These are phyloP conservation scores for Phytophthora fragariae DNA, from an alignment of 352 stramenopile species.

Conservation along the genomic window DNA sequence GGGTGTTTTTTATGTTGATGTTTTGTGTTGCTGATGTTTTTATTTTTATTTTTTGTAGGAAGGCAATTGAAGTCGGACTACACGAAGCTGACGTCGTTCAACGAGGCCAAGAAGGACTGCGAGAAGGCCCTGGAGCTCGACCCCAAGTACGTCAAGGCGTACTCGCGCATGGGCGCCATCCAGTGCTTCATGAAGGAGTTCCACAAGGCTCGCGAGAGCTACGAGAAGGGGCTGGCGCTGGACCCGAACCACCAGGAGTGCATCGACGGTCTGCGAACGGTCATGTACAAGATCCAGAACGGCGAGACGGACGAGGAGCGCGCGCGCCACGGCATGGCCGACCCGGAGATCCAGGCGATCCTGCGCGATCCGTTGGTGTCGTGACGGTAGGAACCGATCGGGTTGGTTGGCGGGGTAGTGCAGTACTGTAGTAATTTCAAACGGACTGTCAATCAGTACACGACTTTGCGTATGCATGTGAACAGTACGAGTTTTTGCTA, in stretches of 20 bases:
- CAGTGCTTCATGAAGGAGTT: constrained; percentile 99
- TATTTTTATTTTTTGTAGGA: constrained; percentile 38
- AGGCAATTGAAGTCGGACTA: constrained; percentile 91
- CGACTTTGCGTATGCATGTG: not conserved
- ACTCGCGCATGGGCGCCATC: constrained; percentile 98
- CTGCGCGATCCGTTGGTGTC: constrained; percentile 78
- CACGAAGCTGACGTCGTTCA: constrained; percentile 98
- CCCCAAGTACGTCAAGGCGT: constrained; percentile 99
- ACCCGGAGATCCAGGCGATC: constrained; percentile 99
- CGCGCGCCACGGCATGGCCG: constrained; percentile 27
- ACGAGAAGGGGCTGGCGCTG: constrained; percentile 95
- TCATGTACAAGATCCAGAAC: constrained; percentile 94
- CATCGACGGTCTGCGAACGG: constrained; percentile 95
- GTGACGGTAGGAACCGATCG: not conserved
- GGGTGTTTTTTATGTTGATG: no score
- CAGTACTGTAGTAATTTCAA: not conserved
- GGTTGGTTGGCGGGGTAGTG: no score
- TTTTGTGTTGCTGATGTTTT: not conserved
- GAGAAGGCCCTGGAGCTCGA: constrained; percentile 99
- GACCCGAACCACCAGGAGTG: constrained; percentile 97
- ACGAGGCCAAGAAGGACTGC: constrained; percentile 93
- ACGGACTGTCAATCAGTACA: not conserved
- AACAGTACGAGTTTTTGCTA: no score
- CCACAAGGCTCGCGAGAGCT: constrained; percentile 98
- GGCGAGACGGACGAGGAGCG: constrained; percentile 72